These are phyloP conservation scores for Phytopythium chamaehyphon DNA, from an alignment of 352 stramenopile species.

Conservation along the genomic window DNA sequence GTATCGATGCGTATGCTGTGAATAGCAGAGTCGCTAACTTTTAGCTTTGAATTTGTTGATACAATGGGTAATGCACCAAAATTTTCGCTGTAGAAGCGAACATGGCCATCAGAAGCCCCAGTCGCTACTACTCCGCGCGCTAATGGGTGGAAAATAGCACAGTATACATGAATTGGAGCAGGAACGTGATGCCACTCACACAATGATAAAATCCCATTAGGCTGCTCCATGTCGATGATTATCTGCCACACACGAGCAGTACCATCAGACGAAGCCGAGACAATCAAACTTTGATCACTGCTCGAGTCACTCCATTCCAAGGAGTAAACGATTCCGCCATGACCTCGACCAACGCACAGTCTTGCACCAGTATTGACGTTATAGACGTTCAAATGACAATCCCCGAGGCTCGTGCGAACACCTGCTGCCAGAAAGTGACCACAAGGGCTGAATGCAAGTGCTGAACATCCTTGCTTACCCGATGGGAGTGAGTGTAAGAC, in stretches of 20 bases:
- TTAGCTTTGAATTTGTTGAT: too few relatives aligned
- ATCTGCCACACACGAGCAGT: constrained; percentile 43
- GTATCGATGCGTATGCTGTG: constrained; percentile 51
- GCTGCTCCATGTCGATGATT: background rate
- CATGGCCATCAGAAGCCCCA: constrained; percentile 44
- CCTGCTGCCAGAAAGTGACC: constrained; percentile 49
- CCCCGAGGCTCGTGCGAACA: constrained; percentile 23
- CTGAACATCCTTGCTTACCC: constrained; percentile 51
- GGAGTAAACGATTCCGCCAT: constrained; percentile 55
- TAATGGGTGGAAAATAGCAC: constrained; percentile 44
- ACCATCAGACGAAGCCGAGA: constrained; percentile 60
- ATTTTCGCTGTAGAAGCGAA: constrained; percentile 34
- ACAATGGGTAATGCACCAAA: too few relatives aligned
- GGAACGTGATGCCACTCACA: constrained; percentile 59
- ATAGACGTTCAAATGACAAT: constrained; percentile 47
- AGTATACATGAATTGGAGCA: constrained; percentile 58
- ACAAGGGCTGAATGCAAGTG: constrained; percentile 55
- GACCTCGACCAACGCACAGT: constrained; percentile 31
- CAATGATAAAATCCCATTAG: background rate
- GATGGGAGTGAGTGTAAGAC: constrained; percentile 50
- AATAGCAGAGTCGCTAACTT: constrained; percentile 30
- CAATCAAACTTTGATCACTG: constrained; percentile 14
- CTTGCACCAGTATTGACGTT: constrained; percentile 34
- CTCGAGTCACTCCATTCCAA: constrained; percentile 37
- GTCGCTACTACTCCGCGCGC: constrained; percentile 27